Conservation (phyloP, 169 alveolate species). For the Plasmodium chabaudi region DNA sequence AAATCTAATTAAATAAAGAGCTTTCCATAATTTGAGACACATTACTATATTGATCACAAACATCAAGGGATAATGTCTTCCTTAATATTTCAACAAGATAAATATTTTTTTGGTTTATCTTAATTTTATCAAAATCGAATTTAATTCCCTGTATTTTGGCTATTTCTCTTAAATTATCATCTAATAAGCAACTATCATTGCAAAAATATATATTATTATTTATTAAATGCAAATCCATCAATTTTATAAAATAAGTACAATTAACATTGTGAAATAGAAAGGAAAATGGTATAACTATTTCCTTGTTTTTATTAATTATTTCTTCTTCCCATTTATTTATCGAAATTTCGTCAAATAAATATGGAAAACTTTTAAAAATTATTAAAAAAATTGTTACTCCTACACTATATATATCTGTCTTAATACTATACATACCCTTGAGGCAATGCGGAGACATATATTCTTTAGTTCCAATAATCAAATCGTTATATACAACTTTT, state of each 20-base stretch:
- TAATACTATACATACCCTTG: conserved; percentile 61
- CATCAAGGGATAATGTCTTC: conserved; percentile 56
- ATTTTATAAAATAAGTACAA: conserved; percentile 50
- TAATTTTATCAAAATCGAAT: conserved; percentile 50
- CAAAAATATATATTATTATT: conserved; percentile 62
- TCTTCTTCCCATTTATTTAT: conserved; percentile 52
- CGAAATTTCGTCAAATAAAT: conserved; percentile 32
- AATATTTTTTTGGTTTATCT: conserved; percentile 58
- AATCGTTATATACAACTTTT: conserved; percentile 35
- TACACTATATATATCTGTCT: conserved; percentile 60
- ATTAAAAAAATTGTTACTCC: conserved; percentile 72
- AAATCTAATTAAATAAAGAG: conserved; percentile 6
- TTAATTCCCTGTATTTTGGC: conserved; percentile 48
- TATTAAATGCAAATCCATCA: conserved; percentile 61
- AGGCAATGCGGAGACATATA: conserved; percentile 69
- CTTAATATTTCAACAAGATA: conserved; percentile 41
- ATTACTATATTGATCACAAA: conserved; percentile 34
- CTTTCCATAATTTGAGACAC: conserved; percentile 59
- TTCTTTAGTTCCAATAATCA: conserved; percentile 69
- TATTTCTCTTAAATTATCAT: conserved; percentile 46
- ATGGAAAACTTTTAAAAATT: conserved; percentile 67
- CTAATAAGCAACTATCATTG: conserved; percentile 58
- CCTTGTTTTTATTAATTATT: conserved; percentile 49
- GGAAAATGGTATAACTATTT: conserved; percentile 62
- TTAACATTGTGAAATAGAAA: conserved; percentile 65